Percentiles rank a stretch among this genome's conserved stretches.
phyloP scores from a whole-genome alignment of 352 stramenopile species.

The Thalassiosira hispida region DNA sequence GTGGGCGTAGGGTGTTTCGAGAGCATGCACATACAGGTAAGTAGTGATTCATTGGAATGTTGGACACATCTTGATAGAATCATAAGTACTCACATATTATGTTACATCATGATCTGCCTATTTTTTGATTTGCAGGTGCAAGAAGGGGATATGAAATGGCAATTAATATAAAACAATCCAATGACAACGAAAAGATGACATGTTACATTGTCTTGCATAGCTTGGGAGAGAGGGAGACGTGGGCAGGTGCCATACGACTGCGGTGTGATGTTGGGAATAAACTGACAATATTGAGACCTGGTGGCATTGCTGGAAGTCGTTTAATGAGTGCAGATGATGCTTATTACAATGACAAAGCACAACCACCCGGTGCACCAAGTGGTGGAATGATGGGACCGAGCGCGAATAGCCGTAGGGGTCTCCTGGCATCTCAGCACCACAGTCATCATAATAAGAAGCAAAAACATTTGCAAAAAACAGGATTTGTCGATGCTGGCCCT shows the following conservation, averaged over 20 bases:
- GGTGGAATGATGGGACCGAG: neutral
- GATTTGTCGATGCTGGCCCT: neutral
- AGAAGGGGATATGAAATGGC: conserved; percentile 74
- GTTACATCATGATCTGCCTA: neutral
- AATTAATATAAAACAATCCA: conserved; percentile 32
- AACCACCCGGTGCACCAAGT: neutral
- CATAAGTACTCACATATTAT: neutral
- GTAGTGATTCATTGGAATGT: no score
- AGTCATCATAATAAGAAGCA: conserved; percentile 9
- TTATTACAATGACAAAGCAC: conserved; percentile 23
- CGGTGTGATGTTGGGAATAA: conserved; percentile 51
- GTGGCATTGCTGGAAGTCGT: conserved; percentile 36
- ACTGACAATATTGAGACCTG: conserved; percentile 59
- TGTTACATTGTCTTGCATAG: conserved; percentile 65
- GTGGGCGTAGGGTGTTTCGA: conserved; percentile 78
- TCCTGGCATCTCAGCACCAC: no score
- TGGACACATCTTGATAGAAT: no score
- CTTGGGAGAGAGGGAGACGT: conserved; percentile 64
- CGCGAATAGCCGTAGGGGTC: neutral
- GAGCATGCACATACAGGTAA: conserved; percentile 73
- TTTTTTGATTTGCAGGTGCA: conserved; percentile 31
- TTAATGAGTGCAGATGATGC: conserved; percentile 32
- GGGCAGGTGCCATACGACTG: conserved; percentile 61
- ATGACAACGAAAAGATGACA: conserved; percentile 18
- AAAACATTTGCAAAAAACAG: conserved; percentile 12